phyloP scores from a whole-genome alignment of 768 basidiomycete species.

The Cystobasidium tubakii region DNA sequence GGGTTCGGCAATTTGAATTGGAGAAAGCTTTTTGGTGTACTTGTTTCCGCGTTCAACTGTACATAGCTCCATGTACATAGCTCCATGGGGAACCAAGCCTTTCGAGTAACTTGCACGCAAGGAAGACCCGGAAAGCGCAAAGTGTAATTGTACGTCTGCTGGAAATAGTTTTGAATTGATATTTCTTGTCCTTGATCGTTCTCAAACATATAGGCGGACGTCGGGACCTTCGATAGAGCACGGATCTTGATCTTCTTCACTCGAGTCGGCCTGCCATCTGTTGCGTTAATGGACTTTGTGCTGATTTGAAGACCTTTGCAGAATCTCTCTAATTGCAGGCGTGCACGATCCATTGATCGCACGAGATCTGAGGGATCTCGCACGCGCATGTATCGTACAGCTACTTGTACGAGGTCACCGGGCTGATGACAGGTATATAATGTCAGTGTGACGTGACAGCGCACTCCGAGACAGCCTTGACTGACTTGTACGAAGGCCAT shows the following conservation, averaged over 20 bases:
- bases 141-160: constrained; percentile 14
- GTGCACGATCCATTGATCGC: not conserved
- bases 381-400: constrained; percentile 32
- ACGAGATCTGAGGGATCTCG: constrained; percentile 8
- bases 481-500: constrained; percentile 28
- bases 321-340: constrained; percentile 58
- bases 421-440: not conserved
- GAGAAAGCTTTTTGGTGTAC: constrained; percentile 33
- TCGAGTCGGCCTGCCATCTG: not conserved
- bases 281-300: constrained; percentile 11
- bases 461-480: no score
- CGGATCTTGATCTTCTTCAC: constrained; percentile 27
- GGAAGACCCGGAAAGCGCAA: constrained; percentile 38
- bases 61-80: constrained; percentile 33
- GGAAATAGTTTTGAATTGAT: constrained; percentile 36
- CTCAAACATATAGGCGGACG: not conserved
- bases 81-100: constrained; percentile 39
- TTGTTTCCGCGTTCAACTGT: constrained; percentile 36
- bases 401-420: constrained; percentile 37
- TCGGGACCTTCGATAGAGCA: constrained; percentile 11
- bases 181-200: not conserved
- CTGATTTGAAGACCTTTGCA: constrained; percentile 46
- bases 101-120: constrained; percentile 35
- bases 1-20: constrained; percentile 36
- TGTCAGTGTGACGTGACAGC: no score